Evolutionary conservation across 2,329 filamentous ascomycete genomes (phyloP).

Genomic region (Apiospora aurea): DNA sequence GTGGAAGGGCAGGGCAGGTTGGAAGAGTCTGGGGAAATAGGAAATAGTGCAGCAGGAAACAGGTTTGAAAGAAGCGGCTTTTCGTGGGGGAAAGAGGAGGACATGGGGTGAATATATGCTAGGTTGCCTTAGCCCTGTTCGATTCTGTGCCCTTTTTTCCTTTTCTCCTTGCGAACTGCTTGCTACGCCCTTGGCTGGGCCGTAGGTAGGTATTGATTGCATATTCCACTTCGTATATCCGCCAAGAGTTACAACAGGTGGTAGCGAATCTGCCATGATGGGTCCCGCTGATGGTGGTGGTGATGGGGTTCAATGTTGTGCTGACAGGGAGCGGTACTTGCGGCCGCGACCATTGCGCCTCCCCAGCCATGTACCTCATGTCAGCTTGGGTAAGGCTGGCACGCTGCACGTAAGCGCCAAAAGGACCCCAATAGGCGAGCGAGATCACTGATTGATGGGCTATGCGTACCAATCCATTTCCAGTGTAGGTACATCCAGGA

Average conservation of each 20-base stretch:
- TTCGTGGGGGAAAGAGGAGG: conserved; percentile 11
- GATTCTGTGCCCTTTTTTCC: neutral
- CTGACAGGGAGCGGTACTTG: neutral
- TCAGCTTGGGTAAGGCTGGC: conserved; percentile 17
- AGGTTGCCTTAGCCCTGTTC: neutral
- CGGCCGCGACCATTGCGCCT: neutral
- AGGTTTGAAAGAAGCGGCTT: conserved; percentile 6
- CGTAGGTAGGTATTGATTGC: neutral
- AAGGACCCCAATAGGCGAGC: neutral
- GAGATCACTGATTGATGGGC: neutral
- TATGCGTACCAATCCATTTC: neutral
- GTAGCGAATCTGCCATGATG: conserved; percentile 16
- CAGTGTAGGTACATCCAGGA: neutral
- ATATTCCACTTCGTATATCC: conserved; percentile 20
- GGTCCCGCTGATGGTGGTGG: neutral
- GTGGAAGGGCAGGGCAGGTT: neutral
- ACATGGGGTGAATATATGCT: conserved; percentile 11
- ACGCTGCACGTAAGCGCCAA: conserved; percentile 15
- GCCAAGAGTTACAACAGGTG: conserved; percentile 18
- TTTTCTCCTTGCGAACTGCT: too few species aligned
- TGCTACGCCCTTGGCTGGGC: neutral
- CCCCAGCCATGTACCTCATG: neutral
- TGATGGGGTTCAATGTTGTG: neutral
- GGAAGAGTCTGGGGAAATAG: conserved; percentile 9
- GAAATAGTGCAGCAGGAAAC: conserved; percentile 13